phyloP scores from a whole-genome alignment of 345 rosid genomes.

The Aegle marmelos region DNA sequence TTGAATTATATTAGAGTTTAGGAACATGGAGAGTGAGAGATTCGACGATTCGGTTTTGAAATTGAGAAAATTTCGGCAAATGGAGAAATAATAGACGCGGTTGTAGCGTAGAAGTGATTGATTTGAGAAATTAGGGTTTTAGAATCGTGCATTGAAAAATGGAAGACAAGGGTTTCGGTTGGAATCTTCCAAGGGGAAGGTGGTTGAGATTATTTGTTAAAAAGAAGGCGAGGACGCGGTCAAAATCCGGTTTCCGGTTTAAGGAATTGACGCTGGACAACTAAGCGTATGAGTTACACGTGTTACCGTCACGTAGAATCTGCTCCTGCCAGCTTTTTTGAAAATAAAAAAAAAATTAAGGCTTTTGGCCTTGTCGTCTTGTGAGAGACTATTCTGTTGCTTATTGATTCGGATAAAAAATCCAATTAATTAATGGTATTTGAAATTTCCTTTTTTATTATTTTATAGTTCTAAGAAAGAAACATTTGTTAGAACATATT shows the following conservation, averaged over 20 bases:
- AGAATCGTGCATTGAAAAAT: not conserved
- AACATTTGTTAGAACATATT: too few species aligned
- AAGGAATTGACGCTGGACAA: not conserved
- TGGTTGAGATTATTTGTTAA: slow-evolving; percentile 8
- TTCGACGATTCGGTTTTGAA: not conserved
- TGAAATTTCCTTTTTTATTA: too few species aligned
- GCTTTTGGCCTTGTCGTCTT: too few species aligned
- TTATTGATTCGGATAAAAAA: too few species aligned
- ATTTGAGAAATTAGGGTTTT: slow-evolving; percentile 20
- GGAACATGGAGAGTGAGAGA: not conserved
- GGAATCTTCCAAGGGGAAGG: not conserved
- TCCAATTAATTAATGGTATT: too few species aligned
- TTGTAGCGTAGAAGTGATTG: not conserved
- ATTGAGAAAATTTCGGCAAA: not conserved
- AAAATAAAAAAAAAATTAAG: not conserved
- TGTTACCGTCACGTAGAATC: not conserved
- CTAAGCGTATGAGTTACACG: slow-evolving; percentile 15
- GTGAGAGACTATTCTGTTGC: too few species aligned
- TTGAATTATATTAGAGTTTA: not conserved
- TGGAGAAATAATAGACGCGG: not conserved
- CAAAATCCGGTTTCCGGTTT: slow-evolving; percentile 2
- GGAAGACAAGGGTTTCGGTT: not conserved
- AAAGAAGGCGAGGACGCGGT: slow-evolving; percentile 12
- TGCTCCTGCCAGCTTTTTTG: not conserved
- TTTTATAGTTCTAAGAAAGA: too few species aligned